Base-by-base conservation (phyloP, 352 stramenopile species). In the Globisporangium mamillatum region DNA sequence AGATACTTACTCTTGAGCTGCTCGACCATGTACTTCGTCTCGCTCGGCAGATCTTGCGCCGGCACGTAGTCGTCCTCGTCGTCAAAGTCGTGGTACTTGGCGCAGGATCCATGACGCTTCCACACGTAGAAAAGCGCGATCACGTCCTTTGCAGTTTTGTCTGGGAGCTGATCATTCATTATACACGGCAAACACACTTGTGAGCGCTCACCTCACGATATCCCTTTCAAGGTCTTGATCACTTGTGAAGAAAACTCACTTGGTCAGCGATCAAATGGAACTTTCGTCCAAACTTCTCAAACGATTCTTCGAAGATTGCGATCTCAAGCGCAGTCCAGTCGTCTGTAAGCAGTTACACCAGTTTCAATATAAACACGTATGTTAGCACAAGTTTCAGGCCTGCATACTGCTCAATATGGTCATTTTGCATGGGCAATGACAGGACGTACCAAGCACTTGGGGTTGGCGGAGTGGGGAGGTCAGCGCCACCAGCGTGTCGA, bases 61-160 rank as follows among this genome's bases (percentile, higher is more conserved):
- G 80, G 66, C 54, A 86, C 76, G 62, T 88, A 76, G 41, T 89
- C 79, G 65, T 80, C 41, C 69, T 48, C 79, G 34, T 89, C 79
- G 68, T 80, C 38, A 73, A 41, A 58, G 70, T 88, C 36, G 67
- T 76, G 52, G 60, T 71, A 73, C 78, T 84, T 32, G 62, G 60
- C 53, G 53, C 75, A 79, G 18, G 78, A 81, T 4, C 83, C 83
- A 36, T 91, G 82, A 60, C 91, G 93, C 61, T 96, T 96, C 89
- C 89, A 96, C 32, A 94, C 76, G 63, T 96, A 96, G 60, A 95
- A 96, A 32, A 94, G 88, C 12, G 78, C 80, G 29, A 96, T 88
- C 20, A 78, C 80, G 57, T 95, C 80, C 32, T 84, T 83, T 8
- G 82, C 74, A 0, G 60, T 78, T 66, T 96, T 96, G 20, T 75